Evolutionary conservation across 2,329 filamentous ascomycete genomes (phyloP).

Genomic region (Cercospora sp.): DNA sequence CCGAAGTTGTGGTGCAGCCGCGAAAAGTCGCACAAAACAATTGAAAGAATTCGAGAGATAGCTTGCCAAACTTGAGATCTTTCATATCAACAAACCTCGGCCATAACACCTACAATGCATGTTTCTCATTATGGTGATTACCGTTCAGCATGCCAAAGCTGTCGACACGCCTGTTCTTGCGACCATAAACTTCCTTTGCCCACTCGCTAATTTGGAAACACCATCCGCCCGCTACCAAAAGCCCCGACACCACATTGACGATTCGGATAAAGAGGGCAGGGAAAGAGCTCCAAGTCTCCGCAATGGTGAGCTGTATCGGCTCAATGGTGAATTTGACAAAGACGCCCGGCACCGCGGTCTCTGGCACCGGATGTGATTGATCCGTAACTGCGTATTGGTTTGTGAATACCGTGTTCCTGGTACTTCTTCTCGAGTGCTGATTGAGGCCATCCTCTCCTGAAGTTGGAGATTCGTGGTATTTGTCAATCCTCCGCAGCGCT

Average conservation of each 20-base stretch:
- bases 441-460: constrained; percentile 41
- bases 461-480: constrained; percentile 45
- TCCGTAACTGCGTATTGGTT: constrained; percentile 98
- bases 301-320: constrained; percentile 83
- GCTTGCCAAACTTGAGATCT: constrained; percentile 51
- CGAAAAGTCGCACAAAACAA: neutral
- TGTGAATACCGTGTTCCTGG: constrained; percentile 70
- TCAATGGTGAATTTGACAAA: constrained; percentile 99
- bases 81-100: constrained; percentile 51
- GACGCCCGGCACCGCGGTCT: constrained; percentile 76
- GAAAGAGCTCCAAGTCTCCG: constrained; percentile 75
- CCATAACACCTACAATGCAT: constrained; percentile 31
- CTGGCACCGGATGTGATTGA: constrained; percentile 70
- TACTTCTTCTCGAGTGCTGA: constrained; percentile 40
- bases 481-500: constrained; percentile 44
- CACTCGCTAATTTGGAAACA: constrained; percentile 82
- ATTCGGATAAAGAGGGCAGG: constrained; percentile 75
- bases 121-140: constrained; percentile 25
- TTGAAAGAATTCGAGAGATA: neutral
- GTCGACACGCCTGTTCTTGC: constrained; percentile 24
- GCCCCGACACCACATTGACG: constrained; percentile 87
- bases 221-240: constrained; percentile 93
- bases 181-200: constrained; percentile 51
- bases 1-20: neutral
- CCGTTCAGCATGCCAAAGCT: constrained; percentile 31